Evolutionary conservation across 1,139 yeast genomes (phyloP).

Genomic region (Candida albicans): DNA sequence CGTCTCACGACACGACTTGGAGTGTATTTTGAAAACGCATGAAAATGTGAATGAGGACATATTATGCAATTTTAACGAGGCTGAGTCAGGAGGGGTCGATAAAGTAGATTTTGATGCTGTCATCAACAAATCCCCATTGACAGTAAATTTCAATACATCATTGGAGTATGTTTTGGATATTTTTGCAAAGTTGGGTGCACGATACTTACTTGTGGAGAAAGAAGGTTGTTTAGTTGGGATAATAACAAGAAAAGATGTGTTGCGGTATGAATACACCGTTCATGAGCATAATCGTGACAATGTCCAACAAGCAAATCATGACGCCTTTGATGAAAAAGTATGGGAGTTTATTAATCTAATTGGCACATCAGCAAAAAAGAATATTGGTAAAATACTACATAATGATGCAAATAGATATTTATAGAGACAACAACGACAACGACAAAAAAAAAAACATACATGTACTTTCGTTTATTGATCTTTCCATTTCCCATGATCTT

Average conservation of each 20-base stretch:
- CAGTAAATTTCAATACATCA: constrained; percentile 54
- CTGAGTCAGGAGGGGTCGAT: constrained; percentile 11
- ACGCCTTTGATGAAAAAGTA: constrained; percentile 31
- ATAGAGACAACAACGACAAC: constrained; percentile 10
- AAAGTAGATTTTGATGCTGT: constrained; percentile 38
- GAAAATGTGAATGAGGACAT: constrained; percentile 18
- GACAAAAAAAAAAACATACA: constrained; percentile 1
- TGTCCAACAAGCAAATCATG: constrained; percentile 14
- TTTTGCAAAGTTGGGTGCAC: constrained; percentile 80
- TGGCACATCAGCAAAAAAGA: constrained; percentile 21
- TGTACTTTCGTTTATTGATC: constrained; percentile 37
- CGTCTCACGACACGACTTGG: constrained; percentile 35
- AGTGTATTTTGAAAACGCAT: constrained; percentile 21
- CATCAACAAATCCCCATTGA: constrained; percentile 64
- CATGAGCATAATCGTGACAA: constrained; percentile 19
- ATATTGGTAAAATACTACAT: constrained; percentile 31
- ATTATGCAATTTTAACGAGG: constrained; percentile 21
- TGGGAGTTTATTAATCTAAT: constrained; percentile 38
- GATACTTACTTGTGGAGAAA: constrained; percentile 63
- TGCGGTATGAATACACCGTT: constrained; percentile 50
- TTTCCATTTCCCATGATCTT: constrained; percentile 81
- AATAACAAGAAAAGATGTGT: constrained; percentile 65
- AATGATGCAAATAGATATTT: constrained; percentile 30
- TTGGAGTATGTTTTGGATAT: constrained; percentile 66
- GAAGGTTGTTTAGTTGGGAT: constrained; percentile 58